Evolutionary conservation across 2,329 filamentous ascomycete species (phyloP).

Genomic region (Alternaria gansuensis): DNA sequence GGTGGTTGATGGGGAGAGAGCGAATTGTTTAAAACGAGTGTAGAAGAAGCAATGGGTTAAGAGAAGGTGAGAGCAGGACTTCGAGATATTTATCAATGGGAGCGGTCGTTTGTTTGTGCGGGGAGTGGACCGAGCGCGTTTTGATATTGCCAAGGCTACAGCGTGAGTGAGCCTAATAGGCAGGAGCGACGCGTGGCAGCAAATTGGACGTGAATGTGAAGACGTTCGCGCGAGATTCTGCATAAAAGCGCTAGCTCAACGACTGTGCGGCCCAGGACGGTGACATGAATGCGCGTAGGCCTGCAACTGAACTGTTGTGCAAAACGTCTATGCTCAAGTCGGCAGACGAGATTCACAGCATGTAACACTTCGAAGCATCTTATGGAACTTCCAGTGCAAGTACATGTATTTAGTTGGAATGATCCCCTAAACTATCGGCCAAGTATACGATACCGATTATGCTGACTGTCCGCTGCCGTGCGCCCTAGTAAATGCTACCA

Average conservation of each 20-base stretch:
- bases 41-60: neutral
- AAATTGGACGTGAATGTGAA: constrained; percentile 7
- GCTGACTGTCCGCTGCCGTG: neutral
- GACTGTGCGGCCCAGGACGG: neutral
- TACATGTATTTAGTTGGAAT: neutral
- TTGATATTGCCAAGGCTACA: constrained; percentile 9
- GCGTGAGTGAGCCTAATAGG: constrained; percentile 1
- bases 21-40: constrained; percentile 9
- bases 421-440: neutral
- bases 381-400: neutral
- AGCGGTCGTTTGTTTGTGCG: constrained; percentile 12
- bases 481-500: neutral
- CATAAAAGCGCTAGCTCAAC: neutral
- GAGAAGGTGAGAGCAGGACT: neutral
- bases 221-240: neutral
- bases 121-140: constrained; percentile 10
- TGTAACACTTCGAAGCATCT: neutral
- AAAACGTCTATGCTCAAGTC: neutral
- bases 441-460: neutral
- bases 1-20: neutral
- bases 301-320: neutral
- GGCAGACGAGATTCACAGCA: neutral
- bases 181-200: constrained; percentile 2
- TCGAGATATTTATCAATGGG: constrained; percentile 10
- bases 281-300: neutral